Evolutionary conservation across 2,329 filamentous ascomycete species (phyloP).

Genomic region (Bipolaris sorokiniana): DNA sequence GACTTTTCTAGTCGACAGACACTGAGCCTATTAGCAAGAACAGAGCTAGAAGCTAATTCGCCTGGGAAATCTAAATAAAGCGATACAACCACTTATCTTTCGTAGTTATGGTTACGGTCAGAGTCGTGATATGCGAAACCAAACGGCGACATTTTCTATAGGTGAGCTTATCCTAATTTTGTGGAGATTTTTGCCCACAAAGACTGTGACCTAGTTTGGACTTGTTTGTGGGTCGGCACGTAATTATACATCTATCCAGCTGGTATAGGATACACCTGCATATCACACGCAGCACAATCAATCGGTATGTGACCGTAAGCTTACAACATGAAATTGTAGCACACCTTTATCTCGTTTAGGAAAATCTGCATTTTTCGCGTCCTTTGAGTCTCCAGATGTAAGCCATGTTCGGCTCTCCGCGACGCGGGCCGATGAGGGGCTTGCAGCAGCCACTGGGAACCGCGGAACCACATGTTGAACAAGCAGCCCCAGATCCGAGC

Average conservation of each 20-base stretch:
- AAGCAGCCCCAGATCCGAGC: not conserved
- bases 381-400: not conserved
- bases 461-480: not conserved
- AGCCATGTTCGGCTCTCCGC: slow-evolving; percentile 17
- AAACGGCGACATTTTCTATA: not conserved
- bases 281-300: too few species aligned
- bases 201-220: not conserved
- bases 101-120: not conserved
- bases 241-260: not conserved
- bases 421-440: slow-evolving; percentile 1
- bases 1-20: not conserved
- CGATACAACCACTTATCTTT: not conserved
- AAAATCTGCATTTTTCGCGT: slow-evolving; percentile 38
- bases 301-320: not conserved
- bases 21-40: not conserved
- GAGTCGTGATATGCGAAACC: not conserved
- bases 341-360: not conserved
- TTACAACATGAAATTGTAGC: not conserved
- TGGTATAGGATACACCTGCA: not conserved
- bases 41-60: not conserved
- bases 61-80: not conserved
- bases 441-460: not conserved
- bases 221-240: not conserved
- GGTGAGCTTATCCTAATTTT: not conserved
- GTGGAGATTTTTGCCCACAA: not conserved